A percentile compares a stretch with the other conserved stretches of the same genome.
Evolutionary conservation across 208 protist genomes (phyloP).

Genomic region (Acanthamoeba healyi): DNA sequence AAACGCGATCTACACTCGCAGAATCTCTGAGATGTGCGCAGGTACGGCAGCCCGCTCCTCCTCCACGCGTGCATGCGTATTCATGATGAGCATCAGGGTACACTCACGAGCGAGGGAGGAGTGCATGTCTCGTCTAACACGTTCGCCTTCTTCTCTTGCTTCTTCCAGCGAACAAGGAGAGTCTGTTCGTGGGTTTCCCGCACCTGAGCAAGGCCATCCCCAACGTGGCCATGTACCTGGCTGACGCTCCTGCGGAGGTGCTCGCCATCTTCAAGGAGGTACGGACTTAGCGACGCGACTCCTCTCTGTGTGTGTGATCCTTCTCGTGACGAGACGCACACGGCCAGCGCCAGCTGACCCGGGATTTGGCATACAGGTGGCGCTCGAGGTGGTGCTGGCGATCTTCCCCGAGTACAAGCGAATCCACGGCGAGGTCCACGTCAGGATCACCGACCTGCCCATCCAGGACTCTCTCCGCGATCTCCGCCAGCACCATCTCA

Average conservation of each 20-base stretch:
- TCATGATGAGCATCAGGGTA: too few relatives aligned
- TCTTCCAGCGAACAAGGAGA: conserved; percentile 88
- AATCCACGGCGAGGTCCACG: conserved; percentile 95
- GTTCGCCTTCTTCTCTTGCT: not conserved
- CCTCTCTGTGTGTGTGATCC: conserved; percentile 48
- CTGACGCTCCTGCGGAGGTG: conserved; percentile 97
- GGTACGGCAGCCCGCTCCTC: not conserved
- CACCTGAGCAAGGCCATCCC: conserved; percentile 94
- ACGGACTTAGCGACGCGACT: conserved; percentile 76
- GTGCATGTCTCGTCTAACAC: not conserved
- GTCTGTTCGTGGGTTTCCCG: conserved; percentile 95
- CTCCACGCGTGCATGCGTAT: not conserved
- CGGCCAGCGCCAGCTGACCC: too few relatives aligned
- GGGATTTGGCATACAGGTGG: not conserved
- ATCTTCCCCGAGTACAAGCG: conserved; percentile 95
- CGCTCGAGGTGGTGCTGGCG: conserved; percentile 93
- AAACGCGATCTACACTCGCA: not conserved
- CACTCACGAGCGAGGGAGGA: too few relatives aligned
- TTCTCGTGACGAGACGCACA: not conserved
- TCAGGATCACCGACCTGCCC: conserved; percentile 98
- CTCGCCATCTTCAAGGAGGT: conserved; percentile 98
- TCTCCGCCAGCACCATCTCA: conserved; percentile 97
- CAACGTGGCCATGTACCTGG: conserved; percentile 96
- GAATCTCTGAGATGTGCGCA: conserved; percentile 50
- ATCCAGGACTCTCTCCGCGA: conserved; percentile 97